Base-by-base conservation (phyloP, 176 grass and related monocot species). In the Carex parvula region DNA sequence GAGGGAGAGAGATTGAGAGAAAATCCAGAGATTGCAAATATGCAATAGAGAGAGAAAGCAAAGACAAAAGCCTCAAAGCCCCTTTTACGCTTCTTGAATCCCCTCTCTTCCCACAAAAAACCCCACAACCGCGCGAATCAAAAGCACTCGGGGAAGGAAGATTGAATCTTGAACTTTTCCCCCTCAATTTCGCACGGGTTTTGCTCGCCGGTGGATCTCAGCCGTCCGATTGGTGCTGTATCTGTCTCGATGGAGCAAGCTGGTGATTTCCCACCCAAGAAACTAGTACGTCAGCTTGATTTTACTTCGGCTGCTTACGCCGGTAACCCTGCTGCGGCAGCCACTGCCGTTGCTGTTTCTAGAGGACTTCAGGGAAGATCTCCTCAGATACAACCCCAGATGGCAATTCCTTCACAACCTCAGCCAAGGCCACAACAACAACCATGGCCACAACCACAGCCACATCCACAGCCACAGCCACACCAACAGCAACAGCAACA, bases 221-320 rank as follows among this genome's bases (percentile, higher is more conserved):
- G 18, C 26, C n/a, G 4, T 39, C 57, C 73, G 86, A 90, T 88
- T 88, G 17, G 60, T 13, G n/a, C 33, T 60, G 52, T 46, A 30
- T 90, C 84, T 92, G 89, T 81, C 85, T 75, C 77, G 65, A 95
- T 93, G 85, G 93, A 99, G 70, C 91, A 93, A 76, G 80, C 67
- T 46, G 59, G 57, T 21, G 88, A 90, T 84, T 87, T 90, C 3
- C 85, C 91, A 54, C 83, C 91, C 9, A 99, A 92, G 66, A 78
- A 94, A 86, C 88, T 94, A 1, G 91, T 89, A 26, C 87, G 96
- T 53, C 96, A 95, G 86, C 93, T 99, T 7, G 91, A 99, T 89
- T 99, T 99, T 81, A 94, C 70, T 60, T 89, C 95, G 39, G 85
- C 91, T 32, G 83, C 83, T 53, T 70, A 80, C 44, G 48, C 86